Conservation (phyloP, 177 flowering plant species). For the Vitis hybrid region DNA sequence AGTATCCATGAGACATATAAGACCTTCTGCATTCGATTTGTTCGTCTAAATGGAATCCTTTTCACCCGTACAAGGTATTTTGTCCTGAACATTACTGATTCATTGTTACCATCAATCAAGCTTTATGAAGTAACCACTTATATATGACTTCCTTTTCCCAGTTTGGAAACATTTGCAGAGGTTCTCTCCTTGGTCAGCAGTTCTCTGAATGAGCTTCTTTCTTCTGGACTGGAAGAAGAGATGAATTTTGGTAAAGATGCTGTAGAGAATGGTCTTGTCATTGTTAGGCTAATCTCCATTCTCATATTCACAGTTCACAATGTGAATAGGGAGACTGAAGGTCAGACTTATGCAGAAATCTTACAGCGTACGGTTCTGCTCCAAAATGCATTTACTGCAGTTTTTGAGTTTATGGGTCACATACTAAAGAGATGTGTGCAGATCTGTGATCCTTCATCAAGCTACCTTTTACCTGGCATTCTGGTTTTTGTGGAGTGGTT, state of each 20-base stretch:
- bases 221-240: slow-evolving; percentile 72
- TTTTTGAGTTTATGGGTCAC: slow-evolving; percentile 73
- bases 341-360: slow-evolving; percentile 90
- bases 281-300: slow-evolving; percentile 70
- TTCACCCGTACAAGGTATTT: slow-evolving; percentile 90
- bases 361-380: slow-evolving; percentile 83
- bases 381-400: slow-evolving; percentile 79
- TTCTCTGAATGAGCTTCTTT: slow-evolving; percentile 64
- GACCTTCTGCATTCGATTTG: slow-evolving; percentile 70
- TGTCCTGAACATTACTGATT: not conserved
- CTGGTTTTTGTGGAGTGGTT: slow-evolving; percentile 93
- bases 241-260: slow-evolving; percentile 74
- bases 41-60: slow-evolving; percentile 87
- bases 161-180: slow-evolving; percentile 87
- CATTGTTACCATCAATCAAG: not conserved
- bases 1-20: slow-evolving; percentile 41
- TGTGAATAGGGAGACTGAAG: slow-evolving; percentile 66
- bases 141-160: slow-evolving; percentile 21
- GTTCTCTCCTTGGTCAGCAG: slow-evolving; percentile 55
- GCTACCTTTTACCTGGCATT: slow-evolving; percentile 76
- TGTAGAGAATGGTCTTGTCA: slow-evolving; percentile 58
- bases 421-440: slow-evolving; percentile 61
- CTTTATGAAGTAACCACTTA: slow-evolving; percentile 5
- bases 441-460: slow-evolving; percentile 62
- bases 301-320: slow-evolving; percentile 82